Evolutionary conservation across 164 flowering plant species (phyloP).

Genomic region (Nymphaea colorata): DNA sequence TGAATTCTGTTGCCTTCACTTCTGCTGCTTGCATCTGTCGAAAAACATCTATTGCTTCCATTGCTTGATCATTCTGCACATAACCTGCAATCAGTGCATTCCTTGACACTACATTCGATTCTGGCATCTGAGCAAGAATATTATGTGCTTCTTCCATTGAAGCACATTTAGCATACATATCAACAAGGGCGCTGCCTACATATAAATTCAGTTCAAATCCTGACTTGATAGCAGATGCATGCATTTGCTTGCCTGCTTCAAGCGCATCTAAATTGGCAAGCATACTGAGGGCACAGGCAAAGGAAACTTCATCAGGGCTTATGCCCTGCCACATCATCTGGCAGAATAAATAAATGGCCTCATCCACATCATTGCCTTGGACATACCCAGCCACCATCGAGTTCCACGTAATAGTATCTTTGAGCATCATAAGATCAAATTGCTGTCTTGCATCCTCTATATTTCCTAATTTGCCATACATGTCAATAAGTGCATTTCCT

Average conservation of each 20-base stretch:
- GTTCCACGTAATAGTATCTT: slow-evolving; percentile 85
- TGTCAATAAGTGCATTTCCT: slow-evolving; percentile 69
- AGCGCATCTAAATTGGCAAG: slow-evolving; percentile 54
- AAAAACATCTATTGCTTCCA: slow-evolving; percentile 40
- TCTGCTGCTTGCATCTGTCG: slow-evolving; percentile 39
- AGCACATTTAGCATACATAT: slow-evolving; percentile 65
- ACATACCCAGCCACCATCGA: slow-evolving; percentile 83
- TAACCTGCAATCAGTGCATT: slow-evolving; percentile 80
- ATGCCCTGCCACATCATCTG: slow-evolving; percentile 42
- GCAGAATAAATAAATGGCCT: slow-evolving; percentile 50
- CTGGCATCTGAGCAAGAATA: slow-evolving; percentile 42
- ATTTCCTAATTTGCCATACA: slow-evolving; percentile 81
- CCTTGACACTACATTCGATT: slow-evolving; percentile 45
- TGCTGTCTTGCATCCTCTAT: slow-evolving; percentile 49
- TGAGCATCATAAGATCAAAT: slow-evolving; percentile 44
- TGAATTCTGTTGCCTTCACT: slow-evolving; percentile 52
- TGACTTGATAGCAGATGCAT: slow-evolving; percentile 44
- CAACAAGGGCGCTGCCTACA: slow-evolving; percentile 77
- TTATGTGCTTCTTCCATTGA: slow-evolving; percentile 29
- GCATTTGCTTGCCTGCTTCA: slow-evolving; percentile 49
- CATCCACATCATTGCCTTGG: slow-evolving; percentile 47
- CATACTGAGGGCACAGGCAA: slow-evolving; percentile 71
- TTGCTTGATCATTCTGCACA: slow-evolving; percentile 24
- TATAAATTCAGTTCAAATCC: slow-evolving; percentile 58
- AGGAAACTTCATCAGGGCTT: slow-evolving; percentile 65